Conservation (phyloP, 176 grass and related monocot genomes). For the Typha latifolia region DNA sequence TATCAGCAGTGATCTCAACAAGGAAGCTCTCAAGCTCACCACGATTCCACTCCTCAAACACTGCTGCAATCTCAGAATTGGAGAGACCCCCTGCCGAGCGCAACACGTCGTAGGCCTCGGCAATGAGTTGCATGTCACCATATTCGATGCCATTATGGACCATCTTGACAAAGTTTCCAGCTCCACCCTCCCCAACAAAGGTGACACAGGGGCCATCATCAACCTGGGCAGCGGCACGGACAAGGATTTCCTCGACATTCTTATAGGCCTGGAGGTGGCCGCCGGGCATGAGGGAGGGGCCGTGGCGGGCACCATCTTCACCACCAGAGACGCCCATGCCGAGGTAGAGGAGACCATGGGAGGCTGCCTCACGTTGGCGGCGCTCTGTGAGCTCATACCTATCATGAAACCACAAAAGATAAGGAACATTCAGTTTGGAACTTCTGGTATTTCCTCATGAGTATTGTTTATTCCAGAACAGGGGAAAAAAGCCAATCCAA, state of each 20-base stretch:
- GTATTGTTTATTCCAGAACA: no score
- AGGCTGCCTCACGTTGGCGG: slow-evolving; percentile 37
- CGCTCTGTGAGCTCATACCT: slow-evolving; percentile 71
- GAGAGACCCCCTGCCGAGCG: slow-evolving; percentile 41
- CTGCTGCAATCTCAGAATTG: slow-evolving; percentile 44
- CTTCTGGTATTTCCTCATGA: no score
- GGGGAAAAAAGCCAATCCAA: no score
- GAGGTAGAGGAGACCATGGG: slow-evolving; percentile 67
- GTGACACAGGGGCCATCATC: slow-evolving; percentile 84
- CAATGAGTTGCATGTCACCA: slow-evolving; percentile 74
- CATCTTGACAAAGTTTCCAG: slow-evolving; percentile 93
- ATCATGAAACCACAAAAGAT: no score
- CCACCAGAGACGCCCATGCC: slow-evolving; percentile 83
- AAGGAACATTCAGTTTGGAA: no score
- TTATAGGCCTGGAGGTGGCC: slow-evolving; percentile 55
- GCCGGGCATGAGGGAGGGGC: slow-evolving; percentile 81
- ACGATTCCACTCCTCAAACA: slow-evolving; percentile 68
- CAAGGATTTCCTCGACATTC: slow-evolving; percentile 65
- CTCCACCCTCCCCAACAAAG: slow-evolving; percentile 57
- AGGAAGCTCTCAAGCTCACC: slow-evolving; percentile 88
- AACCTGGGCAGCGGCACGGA: slow-evolving; percentile 57
- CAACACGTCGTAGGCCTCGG: slow-evolving; percentile 74
- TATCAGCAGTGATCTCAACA: slow-evolving; percentile 66
- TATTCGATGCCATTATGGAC: slow-evolving; percentile 95
- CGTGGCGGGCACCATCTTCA: slow-evolving; percentile 69